Evolutionary conservation across 1,284 basidiomycete species (phyloP), one percentile per base, ranked within the genome.

Genomic region (Hemileia vastatrix): DNA sequence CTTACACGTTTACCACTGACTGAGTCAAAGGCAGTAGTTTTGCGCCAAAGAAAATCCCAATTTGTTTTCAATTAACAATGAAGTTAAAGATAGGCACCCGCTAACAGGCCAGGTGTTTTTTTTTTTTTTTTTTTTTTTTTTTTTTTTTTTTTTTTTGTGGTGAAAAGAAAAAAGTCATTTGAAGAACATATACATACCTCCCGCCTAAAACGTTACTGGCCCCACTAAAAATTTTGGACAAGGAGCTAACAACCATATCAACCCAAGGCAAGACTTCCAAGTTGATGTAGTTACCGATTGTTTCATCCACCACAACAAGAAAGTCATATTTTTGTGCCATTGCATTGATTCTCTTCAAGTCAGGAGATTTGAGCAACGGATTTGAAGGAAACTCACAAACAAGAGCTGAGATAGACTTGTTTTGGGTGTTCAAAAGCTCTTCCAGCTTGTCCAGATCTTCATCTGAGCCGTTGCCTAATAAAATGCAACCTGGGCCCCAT

Each of bases 171-270:
- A 54, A 23, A 67, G 36, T 3, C 36, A 32, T 33, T 4, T 32
- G 6, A 57, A 58, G 27, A 57, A 33, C 15, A 27, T 32, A 50
- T 6, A 76, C 82, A 54, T 70, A 91, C 90, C 87, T 88, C 69
- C 94, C 94, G 57, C 94, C 94, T 94, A 98, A 97, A 61, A 94
- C 92, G 72, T 98, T 98, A 32, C 86, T 83, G 64, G 90, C 88
- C 2, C 94, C 94, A 65, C 89, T 92, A 77, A 99, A 98, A 23
- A 98, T 82, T 79, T 98, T 98, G 51, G 89, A 89, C 71, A 98
- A 77, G 75, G 89, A 93, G 71, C 88, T 91, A 56, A 88, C 93
- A n/a, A 96, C 85, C 27, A 98, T 83, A 77, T 98, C 95, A 1
- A 87, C 89, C 67, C 84, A 90, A 3, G 86, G 86, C 3, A 95